These are phyloP conservation scores for Hortiboletus rubellus DNA, from an alignment of 1,284 basidiomycete species.

Conservation along the genomic window DNA sequence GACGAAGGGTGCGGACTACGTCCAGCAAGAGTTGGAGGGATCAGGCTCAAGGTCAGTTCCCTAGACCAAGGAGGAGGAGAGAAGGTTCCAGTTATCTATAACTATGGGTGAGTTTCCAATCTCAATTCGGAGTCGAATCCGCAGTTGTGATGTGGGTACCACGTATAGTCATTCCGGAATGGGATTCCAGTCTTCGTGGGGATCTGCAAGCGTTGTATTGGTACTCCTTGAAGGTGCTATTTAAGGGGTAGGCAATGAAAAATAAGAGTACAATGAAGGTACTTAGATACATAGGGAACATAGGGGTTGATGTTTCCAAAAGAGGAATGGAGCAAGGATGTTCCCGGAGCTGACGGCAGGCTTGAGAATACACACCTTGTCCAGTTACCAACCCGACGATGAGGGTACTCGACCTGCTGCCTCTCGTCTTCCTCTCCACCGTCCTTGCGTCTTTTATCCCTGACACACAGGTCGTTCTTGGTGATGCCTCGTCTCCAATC, in stretches of 20 bases:
- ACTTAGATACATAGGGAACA: neutral
- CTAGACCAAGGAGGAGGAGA: slow-evolving; percentile 28
- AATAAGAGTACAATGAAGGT: neutral
- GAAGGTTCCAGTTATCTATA: slow-evolving; percentile 46
- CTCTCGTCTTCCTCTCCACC: slow-evolving; percentile 29
- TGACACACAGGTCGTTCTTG: slow-evolving; percentile 38
- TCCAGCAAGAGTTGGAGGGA: slow-evolving; percentile 66
- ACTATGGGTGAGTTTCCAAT: slow-evolving; percentile 68
- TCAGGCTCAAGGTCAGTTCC: slow-evolving; percentile 65
- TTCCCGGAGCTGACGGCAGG: too few relatives aligned
- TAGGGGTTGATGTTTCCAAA: neutral
- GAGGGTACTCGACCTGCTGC: slow-evolving; percentile 26
- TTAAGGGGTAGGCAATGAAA: neutral
- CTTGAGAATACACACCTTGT: neutral
- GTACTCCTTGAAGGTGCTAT: slow-evolving; percentile 53
- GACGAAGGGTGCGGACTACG: slow-evolving; percentile 74
- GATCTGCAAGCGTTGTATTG: slow-evolving; percentile 57
- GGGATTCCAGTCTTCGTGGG: slow-evolving; percentile 77
- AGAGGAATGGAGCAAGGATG: neutral
- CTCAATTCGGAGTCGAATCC: slow-evolving; percentile 26
- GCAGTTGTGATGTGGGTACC: neutral
- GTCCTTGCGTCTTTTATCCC: slow-evolving; percentile 30
- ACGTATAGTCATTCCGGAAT: slow-evolving; percentile 53
- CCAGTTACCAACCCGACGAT: slow-evolving; percentile 19
- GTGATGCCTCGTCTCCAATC: slow-evolving; percentile 36